Conservation (phyloP, 352 stramenopile genomes). For the Hyphochytrium catenoides region DNA sequence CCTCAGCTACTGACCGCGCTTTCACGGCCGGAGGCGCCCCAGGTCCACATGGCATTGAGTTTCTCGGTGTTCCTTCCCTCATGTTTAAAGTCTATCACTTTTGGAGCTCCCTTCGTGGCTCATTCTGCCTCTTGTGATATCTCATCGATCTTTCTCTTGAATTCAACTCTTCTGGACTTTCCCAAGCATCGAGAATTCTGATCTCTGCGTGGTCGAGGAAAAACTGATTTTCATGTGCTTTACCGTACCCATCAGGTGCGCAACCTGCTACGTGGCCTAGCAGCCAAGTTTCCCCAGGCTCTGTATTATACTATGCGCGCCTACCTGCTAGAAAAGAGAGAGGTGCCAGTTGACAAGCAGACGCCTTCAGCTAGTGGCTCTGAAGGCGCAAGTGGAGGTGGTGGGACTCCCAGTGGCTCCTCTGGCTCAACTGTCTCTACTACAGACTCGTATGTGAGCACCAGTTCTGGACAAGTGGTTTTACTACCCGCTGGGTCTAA, state of each 20-base stretch:
- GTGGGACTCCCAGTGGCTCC: no score
- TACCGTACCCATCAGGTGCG: no score
- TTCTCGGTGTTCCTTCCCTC: neutral
- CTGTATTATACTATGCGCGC: constrained; percentile 93
- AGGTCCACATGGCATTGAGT: constrained; percentile 8
- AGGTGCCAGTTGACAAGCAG: constrained; percentile 35
- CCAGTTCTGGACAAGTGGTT: no score
- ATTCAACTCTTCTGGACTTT: constrained; percentile 10
- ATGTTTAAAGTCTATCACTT: neutral
- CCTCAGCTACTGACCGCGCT: constrained; percentile 87
- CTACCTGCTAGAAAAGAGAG: constrained; percentile 91
- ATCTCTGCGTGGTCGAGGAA: no score
- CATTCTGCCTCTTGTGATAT: neutral
- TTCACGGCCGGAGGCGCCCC: constrained; percentile 62
- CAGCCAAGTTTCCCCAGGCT: constrained; percentile 86
- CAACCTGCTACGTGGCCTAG: constrained; percentile 40
- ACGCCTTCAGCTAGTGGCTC: constrained; percentile 8
- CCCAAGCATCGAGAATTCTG: no score
- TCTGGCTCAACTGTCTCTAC: no score
- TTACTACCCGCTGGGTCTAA: no score
- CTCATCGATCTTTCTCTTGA: neutral
- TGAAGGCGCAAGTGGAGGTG: no score
- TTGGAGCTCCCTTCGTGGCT: no score
- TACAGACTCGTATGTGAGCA: no score
- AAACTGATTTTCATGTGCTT: no score